phyloP scores from a whole-genome alignment of 108 stramenopile genomes.

The Skeletonema marinoi region DNA sequence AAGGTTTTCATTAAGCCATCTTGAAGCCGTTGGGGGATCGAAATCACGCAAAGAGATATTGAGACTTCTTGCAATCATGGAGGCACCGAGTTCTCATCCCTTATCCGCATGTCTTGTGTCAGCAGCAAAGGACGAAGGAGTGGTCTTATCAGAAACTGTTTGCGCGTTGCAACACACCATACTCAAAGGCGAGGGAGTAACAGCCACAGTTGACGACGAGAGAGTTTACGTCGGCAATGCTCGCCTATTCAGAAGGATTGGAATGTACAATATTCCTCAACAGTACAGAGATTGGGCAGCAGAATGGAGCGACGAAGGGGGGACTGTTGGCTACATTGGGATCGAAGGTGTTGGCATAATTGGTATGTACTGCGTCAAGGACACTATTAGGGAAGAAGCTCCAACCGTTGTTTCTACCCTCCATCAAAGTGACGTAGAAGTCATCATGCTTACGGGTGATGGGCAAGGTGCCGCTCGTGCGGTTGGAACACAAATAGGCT shows the following conservation, averaged over 20 bases:
- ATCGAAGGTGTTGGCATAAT: constrained; percentile 73
- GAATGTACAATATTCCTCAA: constrained; percentile 51
- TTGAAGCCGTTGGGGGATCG: constrained; percentile 53
- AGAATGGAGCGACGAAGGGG: constrained; percentile 69
- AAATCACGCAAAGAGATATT: constrained; percentile 63
- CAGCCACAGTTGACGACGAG: constrained; percentile 56
- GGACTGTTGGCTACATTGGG: constrained; percentile 86
- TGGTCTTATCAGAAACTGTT: constrained; percentile 36
- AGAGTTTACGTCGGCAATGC: constrained; percentile 80
- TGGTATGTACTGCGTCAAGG: constrained; percentile 77
- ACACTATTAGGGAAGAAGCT: constrained; percentile 77
- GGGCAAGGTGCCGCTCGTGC: constrained; percentile 89
- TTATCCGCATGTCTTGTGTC: constrained; percentile 77
- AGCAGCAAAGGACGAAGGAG: constrained; percentile 75
- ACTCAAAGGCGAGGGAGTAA: constrained; percentile 86
- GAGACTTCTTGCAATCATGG: constrained; percentile 76
- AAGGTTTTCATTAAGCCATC: constrained; percentile 63
- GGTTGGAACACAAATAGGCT: constrained; percentile 80
- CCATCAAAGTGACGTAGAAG: constrained; percentile 63
- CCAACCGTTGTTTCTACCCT: constrained; percentile 57
- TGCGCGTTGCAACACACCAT: constrained; percentile 62
- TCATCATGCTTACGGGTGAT: constrained; percentile 98
- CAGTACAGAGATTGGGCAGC: constrained; percentile 28
- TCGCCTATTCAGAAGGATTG: constrained; percentile 70
- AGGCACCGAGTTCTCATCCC: constrained; percentile 84